These are phyloP conservation scores for Ligustrum vulgare DNA, from an alignment of 257 asterid genomes.

Conservation along the genomic window DNA sequence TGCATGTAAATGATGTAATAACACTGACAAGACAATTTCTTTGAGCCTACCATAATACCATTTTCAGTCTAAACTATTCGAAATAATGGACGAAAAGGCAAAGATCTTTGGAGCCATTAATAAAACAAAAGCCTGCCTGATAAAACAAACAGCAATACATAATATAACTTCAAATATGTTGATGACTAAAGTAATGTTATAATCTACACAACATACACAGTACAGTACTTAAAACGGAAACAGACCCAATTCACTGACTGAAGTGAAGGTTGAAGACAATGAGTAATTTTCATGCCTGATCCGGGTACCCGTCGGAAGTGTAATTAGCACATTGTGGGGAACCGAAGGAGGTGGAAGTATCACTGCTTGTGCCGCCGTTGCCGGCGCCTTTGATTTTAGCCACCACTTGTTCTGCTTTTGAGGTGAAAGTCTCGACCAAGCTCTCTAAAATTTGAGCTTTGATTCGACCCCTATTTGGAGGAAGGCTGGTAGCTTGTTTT, in stretches of 20 bases:
- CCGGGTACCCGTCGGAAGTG: slow-evolving; percentile 23
- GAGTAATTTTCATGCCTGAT: background rate
- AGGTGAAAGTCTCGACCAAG: slow-evolving; percentile 37
- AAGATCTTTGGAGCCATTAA: background rate
- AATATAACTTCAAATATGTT: too few relatives aligned
- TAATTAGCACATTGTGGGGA: slow-evolving; percentile 38
- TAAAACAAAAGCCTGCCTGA: too few relatives aligned
- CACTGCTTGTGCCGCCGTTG: too few relatives aligned
- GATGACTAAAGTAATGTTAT: too few relatives aligned
- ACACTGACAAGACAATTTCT: too few relatives aligned
- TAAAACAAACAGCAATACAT: too few relatives aligned
- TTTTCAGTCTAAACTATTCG: background rate
- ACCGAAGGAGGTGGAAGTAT: slow-evolving; percentile 24
- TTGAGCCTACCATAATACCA: background rate
- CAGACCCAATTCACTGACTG: background rate
- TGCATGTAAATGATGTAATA: too few relatives aligned
- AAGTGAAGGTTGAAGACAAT: too few relatives aligned
- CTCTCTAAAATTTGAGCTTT: slow-evolving; percentile 59
- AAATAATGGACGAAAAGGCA: background rate
- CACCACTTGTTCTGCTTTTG: slow-evolving; percentile 26
- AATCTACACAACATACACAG: too few relatives aligned
- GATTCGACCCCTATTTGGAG: too few relatives aligned
- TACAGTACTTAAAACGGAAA: background rate
- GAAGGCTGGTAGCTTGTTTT: too few relatives aligned
- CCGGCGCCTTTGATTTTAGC: slow-evolving; percentile 17